These are phyloP conservation scores for Salmacisia buchloeana DNA, from an alignment of 1,284 basidiomycete genomes.

Conservation along the genomic window DNA sequence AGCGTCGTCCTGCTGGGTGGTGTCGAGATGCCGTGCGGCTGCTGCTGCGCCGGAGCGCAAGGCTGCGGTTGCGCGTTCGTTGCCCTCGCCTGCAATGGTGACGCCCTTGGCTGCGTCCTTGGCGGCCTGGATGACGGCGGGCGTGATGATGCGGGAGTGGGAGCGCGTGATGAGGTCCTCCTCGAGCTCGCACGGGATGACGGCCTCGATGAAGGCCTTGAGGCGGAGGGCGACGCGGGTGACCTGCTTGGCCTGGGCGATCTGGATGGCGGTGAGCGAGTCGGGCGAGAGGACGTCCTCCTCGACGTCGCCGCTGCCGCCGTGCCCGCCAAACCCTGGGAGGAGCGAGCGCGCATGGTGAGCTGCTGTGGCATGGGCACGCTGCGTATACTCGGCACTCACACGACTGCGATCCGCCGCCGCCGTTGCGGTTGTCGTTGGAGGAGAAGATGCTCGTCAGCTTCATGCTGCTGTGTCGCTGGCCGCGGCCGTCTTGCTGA, in stretches of 20 bases:
- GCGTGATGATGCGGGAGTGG: constrained; percentile 1
- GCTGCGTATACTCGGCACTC: neutral
- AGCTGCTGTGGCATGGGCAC: neutral
- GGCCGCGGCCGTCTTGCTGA: too few species aligned
- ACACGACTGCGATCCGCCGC: neutral
- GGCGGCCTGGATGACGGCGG: constrained; percentile 1
- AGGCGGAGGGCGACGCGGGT: constrained; percentile 3
- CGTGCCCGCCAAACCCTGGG: neutral
- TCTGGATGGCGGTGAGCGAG: neutral
- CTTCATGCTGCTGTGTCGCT: too few species aligned
- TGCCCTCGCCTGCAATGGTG: neutral
- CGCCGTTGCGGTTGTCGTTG: neutral
- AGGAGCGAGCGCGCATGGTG: neutral
- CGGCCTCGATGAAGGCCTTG: constrained; percentile 5
- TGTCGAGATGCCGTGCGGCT: neutral
- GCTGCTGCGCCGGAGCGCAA: neutral
- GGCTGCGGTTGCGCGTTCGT: too few species aligned
- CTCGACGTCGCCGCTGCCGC: neutral
- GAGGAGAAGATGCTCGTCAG: neutral
- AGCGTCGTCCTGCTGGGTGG: neutral
- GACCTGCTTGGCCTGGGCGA: constrained; percentile 2
- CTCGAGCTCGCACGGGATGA: constrained; percentile 1
- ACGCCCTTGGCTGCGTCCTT: constrained; percentile 3
- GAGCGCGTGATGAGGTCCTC: constrained; percentile 2
- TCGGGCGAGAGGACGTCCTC: neutral